Base-by-base conservation (phyloP, 345 rosid species). In the Zanthoxylum bungeanum region DNA sequence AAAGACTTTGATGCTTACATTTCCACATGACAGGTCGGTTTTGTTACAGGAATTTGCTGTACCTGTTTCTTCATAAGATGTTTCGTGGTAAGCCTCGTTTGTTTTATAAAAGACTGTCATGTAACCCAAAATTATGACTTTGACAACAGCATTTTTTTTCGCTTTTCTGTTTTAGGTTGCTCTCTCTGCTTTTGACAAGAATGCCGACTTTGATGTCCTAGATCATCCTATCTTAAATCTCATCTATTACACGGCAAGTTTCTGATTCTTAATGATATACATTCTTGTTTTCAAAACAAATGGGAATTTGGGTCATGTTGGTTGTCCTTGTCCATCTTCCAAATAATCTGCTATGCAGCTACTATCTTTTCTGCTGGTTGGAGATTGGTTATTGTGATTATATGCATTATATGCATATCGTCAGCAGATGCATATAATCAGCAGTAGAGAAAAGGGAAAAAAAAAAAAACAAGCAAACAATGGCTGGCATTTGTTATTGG, bases 1-100 rank as follows among this genome's bases (percentile, higher is more conserved):
- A 51, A 40, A 36, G 37, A 22, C n/a, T 31, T 61, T 39, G 50
- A 36, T 44, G 22, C 9, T 33, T 0, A 25, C 71, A 51, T 63
- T 4, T 66, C n/a, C 62, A 16, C 60, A 1, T 44, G 64, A 73
- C 91, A 92, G 96, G 98, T 90, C 24, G 91, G 98, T 62, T 88
- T 73, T 27, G 93, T 92, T 72, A 88, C 96, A 1, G 85, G 75
- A 57, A 84, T 88, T 62, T 90, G 93, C 74, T 90, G 85, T 77
- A 71, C 85, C 36, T 90, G 97, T 77, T 92, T 90, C 89, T 75
- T 92, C 81, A 75, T 90, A 72, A 85, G 98, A 85, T 88, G 92
- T 71, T 40, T 88, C 58, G 78, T 84, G 88, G 98, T 92, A 76
- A 84, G 88, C 71, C 36, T 19, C 22, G 7, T 68, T 60, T 46